A percentile compares a stretch with the other conserved stretches of the same genome.
phyloP scores from a whole-genome alignment of 805 yeast genomes.

The Candida stauntonica region DNA sequence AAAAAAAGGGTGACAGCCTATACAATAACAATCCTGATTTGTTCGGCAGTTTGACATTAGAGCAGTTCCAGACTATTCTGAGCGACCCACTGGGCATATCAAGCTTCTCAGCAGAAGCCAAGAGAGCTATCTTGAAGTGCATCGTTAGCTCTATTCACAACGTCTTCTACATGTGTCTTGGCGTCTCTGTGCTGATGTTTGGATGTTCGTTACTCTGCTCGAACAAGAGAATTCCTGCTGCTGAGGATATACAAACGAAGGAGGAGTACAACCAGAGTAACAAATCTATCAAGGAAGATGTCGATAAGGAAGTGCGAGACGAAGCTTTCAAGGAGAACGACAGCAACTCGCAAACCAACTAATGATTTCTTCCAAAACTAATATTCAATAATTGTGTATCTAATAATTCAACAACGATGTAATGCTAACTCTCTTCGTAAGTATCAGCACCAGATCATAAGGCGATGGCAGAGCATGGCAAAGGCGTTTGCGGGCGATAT shows the following conservation, averaged over 20 bases:
- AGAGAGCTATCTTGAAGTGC: background rate
- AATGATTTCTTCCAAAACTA: too few relatives aligned
- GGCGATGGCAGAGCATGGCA: too few relatives aligned
- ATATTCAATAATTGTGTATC: too few relatives aligned
- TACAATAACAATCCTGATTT: background rate
- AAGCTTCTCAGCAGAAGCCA: background rate
- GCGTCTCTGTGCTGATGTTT: conserved; percentile 22
- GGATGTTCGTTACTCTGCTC: conserved; percentile 35
- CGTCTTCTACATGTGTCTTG: conserved; percentile 38
- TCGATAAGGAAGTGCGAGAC: too few relatives aligned
- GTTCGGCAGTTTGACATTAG: background rate
- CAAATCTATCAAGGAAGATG: too few relatives aligned
- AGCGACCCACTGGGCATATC: background rate
- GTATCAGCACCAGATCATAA: too few relatives aligned
- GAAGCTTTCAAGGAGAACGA: too few relatives aligned
- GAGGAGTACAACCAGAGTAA: conserved; percentile 11
- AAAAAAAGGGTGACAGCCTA: background rate
- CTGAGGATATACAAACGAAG: conserved; percentile 2
- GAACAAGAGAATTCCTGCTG: conserved; percentile 37
- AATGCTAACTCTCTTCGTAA: too few relatives aligned
- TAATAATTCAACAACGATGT: too few relatives aligned
- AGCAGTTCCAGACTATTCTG: background rate
- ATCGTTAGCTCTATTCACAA: conserved; percentile 36
- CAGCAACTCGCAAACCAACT: too few relatives aligned
- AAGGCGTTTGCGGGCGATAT: too few relatives aligned